Evolutionary conservation across 2,329 filamentous ascomycete genomes (phyloP).

Genomic region (Thyridium curvatum): DNA sequence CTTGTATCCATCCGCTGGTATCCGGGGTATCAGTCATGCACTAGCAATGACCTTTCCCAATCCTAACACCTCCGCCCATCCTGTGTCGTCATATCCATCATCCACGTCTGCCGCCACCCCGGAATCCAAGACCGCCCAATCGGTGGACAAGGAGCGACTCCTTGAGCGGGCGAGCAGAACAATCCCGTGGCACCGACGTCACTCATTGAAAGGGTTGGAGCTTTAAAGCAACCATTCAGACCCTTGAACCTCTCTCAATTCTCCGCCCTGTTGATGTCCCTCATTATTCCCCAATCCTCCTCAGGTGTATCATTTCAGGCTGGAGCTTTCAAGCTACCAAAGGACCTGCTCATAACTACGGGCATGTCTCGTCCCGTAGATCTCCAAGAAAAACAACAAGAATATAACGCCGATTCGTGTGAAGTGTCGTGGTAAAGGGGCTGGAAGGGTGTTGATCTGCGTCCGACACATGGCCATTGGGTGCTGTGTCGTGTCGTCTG

Average conservation of each 20-base stretch:
- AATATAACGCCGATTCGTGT: slow-evolving; percentile 24
- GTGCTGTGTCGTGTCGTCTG: slow-evolving; percentile 23
- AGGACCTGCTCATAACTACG: slow-evolving; percentile 31
- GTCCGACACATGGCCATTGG: slow-evolving; percentile 3
- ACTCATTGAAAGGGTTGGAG: slow-evolving; percentile 31
- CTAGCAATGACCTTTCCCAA: slow-evolving; percentile 16
- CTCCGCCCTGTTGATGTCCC: slow-evolving; percentile 19
- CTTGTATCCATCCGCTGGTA: slow-evolving; percentile 3
- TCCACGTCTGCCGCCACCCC: neutral
- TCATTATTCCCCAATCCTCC: slow-evolving; percentile 11
- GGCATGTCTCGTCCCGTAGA: neutral
- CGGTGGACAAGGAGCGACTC: no score
- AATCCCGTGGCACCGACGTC: neutral
- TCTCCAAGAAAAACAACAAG: slow-evolving; percentile 14
- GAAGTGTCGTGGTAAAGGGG: slow-evolving; percentile 17
- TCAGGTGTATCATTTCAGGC: slow-evolving; percentile 28
- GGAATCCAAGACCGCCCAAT: neutral
- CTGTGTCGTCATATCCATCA: slow-evolving; percentile 1
- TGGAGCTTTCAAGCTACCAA: slow-evolving; percentile 63
- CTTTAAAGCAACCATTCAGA: slow-evolving; percentile 44
- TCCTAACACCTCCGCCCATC: neutral
- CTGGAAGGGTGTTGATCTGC: slow-evolving; percentile 13
- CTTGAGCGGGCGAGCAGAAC: no score
- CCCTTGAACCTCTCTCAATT: slow-evolving; percentile 25
- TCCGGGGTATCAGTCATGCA: slow-evolving; percentile 15